Base-by-base conservation (phyloP, 805 yeast genomes). In the Priceomyces melissophilus region DNA sequence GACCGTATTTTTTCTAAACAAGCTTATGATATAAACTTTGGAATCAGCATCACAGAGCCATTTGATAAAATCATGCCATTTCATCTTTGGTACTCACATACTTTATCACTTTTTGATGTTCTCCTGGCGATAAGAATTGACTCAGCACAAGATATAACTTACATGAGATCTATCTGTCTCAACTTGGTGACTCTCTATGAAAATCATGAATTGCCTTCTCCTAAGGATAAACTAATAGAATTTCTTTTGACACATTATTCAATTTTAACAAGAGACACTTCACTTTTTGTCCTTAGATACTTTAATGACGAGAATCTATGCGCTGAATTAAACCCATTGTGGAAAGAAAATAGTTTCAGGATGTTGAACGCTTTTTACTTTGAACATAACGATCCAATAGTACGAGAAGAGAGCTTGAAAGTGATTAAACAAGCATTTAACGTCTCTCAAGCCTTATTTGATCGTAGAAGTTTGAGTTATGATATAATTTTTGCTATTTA, bases 281-380 rank as follows among this genome's bases (percentile, higher is more conserved):
- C 73, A n/a, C 47, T 58, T 4, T 69, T 65, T 38, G 70, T 84
- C 3, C 54, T 84, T 20, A 58, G 65, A 2, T 72, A 63, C 48
- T 81, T 78, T 53, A 59, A 62, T 3, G 63, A 67, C 10, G 76
- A 76, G 39, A 70, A 73, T 39, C 52, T 72, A 25, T 83, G 90
- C 52, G 69, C 81, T 2, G 75, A 79, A 9, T 54, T 80, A 4
- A 59, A 73, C 25, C 63, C 72, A 0, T 57, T 67, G 7, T 83
- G 89, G 86, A 60, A 61, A 35, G 66, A 59, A 2, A 76, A 77
- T 46, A 61, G 78, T 31, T 55, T 57, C 5, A 56, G 60, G 25
- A 48, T 83, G 2, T 55, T 82, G 28, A 60, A 65, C n/a, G 61
- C 65, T 5, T 80, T 76, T 50, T 73, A 64, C 52, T 53, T 58